A percentile compares a stretch with the other conserved stretches of the same genome.
Conservation (phyloP, 2,329 filamentous ascomycete species). For the Fusarium mundagurra region DNA sequence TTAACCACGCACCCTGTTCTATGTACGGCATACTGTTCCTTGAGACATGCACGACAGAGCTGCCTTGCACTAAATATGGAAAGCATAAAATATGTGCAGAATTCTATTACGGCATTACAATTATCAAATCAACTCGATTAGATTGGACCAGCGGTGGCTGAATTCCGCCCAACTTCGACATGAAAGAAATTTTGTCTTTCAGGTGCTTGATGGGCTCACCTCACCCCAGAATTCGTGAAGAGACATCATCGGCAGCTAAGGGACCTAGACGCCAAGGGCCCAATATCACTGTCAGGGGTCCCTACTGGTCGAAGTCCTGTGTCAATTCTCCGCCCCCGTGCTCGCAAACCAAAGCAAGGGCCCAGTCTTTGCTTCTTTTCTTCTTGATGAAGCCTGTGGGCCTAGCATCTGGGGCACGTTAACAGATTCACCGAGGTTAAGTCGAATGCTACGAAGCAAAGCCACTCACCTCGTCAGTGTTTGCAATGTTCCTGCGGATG, state of each 20-base stretch:
- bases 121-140: neutral
- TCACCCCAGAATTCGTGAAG: conserved; percentile 32
- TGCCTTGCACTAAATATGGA: neutral
- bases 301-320: conserved; percentile 8
- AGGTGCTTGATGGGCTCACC: conserved; percentile 29
- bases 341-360: conserved; percentile 13
- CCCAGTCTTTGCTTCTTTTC: conserved; percentile 28
- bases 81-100: neutral
- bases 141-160: neutral
- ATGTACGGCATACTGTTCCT: neutral
- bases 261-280: conserved; percentile 24
- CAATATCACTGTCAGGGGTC: conserved; percentile 26
- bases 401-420: conserved; percentile 17
- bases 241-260: conserved; percentile 22
- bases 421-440: conserved; percentile 42
- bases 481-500: neutral
- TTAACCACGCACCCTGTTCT: neutral
- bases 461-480: neutral
- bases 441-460: conserved; percentile 1
- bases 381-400: neutral
- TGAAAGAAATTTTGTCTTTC: conserved; percentile 8
- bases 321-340: conserved; percentile 26
- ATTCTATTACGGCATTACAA: neutral
- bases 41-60: conserved; percentile 37
- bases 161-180: conserved; percentile 16